These are phyloP conservation scores for Boletus rubescentipes DNA, from an alignment of 768 basidiomycete species.

Conservation along the genomic window DNA sequence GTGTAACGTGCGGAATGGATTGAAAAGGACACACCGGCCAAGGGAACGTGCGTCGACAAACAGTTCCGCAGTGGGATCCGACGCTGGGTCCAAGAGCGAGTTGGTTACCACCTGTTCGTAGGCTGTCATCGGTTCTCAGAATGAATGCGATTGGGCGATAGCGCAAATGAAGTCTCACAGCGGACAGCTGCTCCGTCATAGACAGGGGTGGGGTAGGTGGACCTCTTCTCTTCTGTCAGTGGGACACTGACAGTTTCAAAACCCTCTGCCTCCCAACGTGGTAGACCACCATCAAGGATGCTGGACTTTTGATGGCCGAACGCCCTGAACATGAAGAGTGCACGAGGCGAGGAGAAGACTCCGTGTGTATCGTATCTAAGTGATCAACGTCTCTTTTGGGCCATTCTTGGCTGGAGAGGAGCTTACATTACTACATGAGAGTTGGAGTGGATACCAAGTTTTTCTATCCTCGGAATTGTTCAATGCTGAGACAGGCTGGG, in stretches of 20 bases:
- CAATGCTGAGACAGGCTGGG: conserved; percentile 5
- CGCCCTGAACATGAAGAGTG: conserved; percentile 90
- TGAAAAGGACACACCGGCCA: conserved; percentile 57
- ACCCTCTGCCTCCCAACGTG: conserved; percentile 72
- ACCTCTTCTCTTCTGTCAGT: conserved; percentile 21
- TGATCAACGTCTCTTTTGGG: conserved; percentile 10
- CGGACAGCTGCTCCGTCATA: conserved; percentile 51
- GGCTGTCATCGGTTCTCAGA: conserved; percentile 40
- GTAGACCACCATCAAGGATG: conserved; percentile 91
- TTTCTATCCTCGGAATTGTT: conserved; percentile 44
- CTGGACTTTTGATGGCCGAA: conserved; percentile 88
- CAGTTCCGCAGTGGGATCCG: conserved; percentile 52
- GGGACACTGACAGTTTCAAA: conserved; percentile 45
- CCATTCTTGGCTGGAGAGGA: neutral
- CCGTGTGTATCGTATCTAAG: conserved; percentile 86
- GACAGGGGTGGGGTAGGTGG: conserved; percentile 52
- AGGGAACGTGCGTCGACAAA: conserved; percentile 86
- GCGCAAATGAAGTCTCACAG: conserved; percentile 33
- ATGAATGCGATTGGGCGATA: conserved; percentile 32
- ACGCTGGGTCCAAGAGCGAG: conserved; percentile 46
- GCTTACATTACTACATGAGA: conserved; percentile 83
- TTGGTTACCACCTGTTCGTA: conserved; percentile 84
- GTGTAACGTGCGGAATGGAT: neutral
- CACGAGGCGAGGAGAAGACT: conserved; percentile 89
- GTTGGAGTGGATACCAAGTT: conserved; percentile 66